Evolutionary conservation across 768 basidiomycete species (phyloP), one percentile per base, ranked within the genome.

Genomic region (Russula emetica): DNA sequence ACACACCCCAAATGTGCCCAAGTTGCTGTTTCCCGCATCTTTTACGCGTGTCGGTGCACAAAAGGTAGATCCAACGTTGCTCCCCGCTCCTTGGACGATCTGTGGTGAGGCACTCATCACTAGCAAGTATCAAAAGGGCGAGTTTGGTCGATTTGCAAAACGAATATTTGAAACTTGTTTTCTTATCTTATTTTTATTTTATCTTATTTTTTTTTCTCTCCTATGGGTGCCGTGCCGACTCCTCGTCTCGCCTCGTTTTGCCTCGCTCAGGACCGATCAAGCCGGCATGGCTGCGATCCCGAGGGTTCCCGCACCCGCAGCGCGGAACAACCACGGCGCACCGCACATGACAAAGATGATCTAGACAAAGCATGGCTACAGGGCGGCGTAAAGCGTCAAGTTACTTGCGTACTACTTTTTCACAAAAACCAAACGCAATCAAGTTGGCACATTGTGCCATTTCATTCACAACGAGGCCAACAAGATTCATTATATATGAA

Each of bases 1-100:
- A 71, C 80, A 58, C 71, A 88, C 88, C 34, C 85, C 85, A 71
- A 89, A 91, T 5, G 89, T 89, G 28, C 87, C 88, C 52, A 88
- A 74, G 65, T 79, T 87, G 72, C 81, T 79, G 67, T 74, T 82
- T 57, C 80, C 80, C 20, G 79, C 83, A 64, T 85, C 84, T 22
- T 79, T 72, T 63, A 78, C 69, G 58, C 85, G 82, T 34, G 85
- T 75, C 2, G 86, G 86, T 1, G 82, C 82, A 30, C 78, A 70
- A 75, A 77, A 70, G 34, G 74, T 69, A 13, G 79, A 78, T 18
- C 77, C 75, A 42, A 72, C 66, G 32, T 78, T 70, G 67, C 75
- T 78, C 42, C 80, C 81, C 6, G 69, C 72, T 61, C 74, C 75
- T 47, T 73, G 73, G 34, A 69, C 69, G 38, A 73, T 70, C 44